A percentile compares a stretch with the other conserved stretches of the same genome.
Conservation (phyloP, 371 early-diverging fungal species). For the Syncephalastrum racemosum region DNA sequence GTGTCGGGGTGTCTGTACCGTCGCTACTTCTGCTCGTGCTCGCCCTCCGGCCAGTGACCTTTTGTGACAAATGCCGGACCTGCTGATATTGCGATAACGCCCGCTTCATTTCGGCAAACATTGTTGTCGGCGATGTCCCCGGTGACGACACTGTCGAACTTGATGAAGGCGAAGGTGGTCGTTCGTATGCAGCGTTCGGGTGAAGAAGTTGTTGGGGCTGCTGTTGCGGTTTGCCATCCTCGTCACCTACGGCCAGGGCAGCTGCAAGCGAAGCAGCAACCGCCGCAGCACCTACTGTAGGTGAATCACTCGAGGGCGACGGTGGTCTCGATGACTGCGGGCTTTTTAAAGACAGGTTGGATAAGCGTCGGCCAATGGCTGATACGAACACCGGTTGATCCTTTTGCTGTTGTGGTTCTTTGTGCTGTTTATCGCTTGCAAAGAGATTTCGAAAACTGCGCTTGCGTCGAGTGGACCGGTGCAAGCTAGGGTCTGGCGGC, state of each 20-base stretch:
- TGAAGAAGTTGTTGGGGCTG: constrained; percentile 11
- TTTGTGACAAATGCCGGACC: constrained; percentile 6
- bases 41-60: constrained; percentile 1
- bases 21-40: constrained; percentile 7
- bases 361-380: constrained; percentile 13
- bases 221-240: constrained; percentile 1
- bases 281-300: constrained; percentile 19
- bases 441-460: constrained; percentile 18
- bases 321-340: constrained; percentile 13
- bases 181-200: constrained; percentile 19
- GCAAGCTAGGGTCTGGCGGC: constrained; percentile 7
- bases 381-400: constrained; percentile 1
- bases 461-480: constrained; percentile 12
- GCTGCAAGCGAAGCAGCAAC: constrained; percentile 23
- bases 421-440: constrained; percentile 7
- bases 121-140: constrained; percentile 13
- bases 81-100: constrained; percentile 24
- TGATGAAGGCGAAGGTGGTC: constrained; percentile 14
- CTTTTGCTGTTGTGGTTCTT: constrained; percentile 2
- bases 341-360: constrained; percentile 14
- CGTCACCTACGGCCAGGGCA: constrained; percentile 12
- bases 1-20: neutral
- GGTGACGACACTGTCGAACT: constrained; percentile 12
- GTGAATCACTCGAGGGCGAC: constrained; percentile 11
- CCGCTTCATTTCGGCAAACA: constrained; percentile 23